Evolutionary conservation across 805 yeast species (phyloP).

Genomic region (Priceomyces melissophilus): DNA sequence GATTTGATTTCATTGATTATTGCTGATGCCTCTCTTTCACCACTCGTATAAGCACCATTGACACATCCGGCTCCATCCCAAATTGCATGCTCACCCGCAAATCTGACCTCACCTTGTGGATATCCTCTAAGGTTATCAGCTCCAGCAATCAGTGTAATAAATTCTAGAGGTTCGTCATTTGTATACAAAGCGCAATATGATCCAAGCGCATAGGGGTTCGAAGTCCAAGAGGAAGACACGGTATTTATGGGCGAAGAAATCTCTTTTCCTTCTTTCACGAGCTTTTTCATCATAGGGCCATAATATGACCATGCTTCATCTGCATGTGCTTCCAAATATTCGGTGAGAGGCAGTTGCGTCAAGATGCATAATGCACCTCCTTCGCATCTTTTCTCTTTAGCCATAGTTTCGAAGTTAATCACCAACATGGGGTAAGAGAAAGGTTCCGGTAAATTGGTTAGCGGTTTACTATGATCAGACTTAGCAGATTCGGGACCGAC

Average conservation of each 20-base stretch:
- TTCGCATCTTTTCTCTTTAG: constrained; percentile 13
- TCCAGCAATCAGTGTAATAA: constrained; percentile 57
- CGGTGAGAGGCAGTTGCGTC: constrained; percentile 71
- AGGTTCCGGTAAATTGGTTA: constrained; percentile 32
- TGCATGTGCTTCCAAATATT: constrained; percentile 51
- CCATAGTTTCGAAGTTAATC: constrained; percentile 55
- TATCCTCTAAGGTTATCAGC: constrained; percentile 26
- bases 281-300: constrained; percentile 46
- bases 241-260: constrained; percentile 30
- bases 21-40: constrained; percentile 51
- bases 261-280: constrained; percentile 12
- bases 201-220: constrained; percentile 75
- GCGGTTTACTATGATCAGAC: background rate
- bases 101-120: constrained; percentile 53
- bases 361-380: constrained; percentile 60
- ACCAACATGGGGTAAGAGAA: constrained; percentile 61
- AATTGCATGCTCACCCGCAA: constrained; percentile 90
- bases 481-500: constrained; percentile 1
- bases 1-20: background rate
- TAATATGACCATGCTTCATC: constrained; percentile 54
- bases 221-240: constrained; percentile 68
- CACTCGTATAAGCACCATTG: constrained; percentile 87
- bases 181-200: constrained; percentile 72
- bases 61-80: constrained; percentile 89
- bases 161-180: constrained; percentile 65